A percentile compares a stretch with the other conserved stretches of the same genome.
Evolutionary conservation across 2,329 filamentous ascomycete genomes (phyloP).

Genomic region (Torrubiella hemipterigena): DNA sequence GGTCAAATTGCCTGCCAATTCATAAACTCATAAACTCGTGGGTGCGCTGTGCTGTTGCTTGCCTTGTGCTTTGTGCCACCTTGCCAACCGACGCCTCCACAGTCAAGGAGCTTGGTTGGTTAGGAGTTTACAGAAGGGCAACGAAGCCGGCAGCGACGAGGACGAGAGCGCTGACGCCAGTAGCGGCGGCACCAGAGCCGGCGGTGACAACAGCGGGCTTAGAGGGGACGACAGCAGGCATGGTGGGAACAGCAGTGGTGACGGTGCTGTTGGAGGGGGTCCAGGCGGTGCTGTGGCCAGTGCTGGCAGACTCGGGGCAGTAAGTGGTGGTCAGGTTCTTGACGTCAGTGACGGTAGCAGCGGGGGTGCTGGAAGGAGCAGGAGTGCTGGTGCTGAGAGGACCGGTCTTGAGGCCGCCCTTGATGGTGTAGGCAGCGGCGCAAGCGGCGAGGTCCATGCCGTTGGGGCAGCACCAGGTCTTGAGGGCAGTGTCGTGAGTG

Average conservation of each 20-base stretch:
- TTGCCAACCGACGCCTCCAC: conserved; percentile 12
- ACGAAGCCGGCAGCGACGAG: conserved; percentile 21
- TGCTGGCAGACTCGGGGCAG: conserved; percentile 13
- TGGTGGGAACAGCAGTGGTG: conserved; percentile 12
- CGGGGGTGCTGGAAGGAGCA: conserved; percentile 13
- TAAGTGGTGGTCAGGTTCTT: conserved; percentile 14
- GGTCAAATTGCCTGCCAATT: conserved; percentile 3
- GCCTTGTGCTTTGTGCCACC: conserved; percentile 4
- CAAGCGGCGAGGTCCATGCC: conserved; percentile 40
- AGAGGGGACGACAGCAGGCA: conserved; percentile 11
- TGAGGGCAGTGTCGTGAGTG: conserved; percentile 34
- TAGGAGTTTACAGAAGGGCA: conserved; percentile 18
- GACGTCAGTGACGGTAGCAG: conserved; percentile 9
- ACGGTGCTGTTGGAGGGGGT: conserved; percentile 20
- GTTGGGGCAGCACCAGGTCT: conserved; percentile 51
- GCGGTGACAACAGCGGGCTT: conserved; percentile 10
- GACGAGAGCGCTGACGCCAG: conserved; percentile 23
- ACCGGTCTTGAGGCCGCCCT: conserved; percentile 29
- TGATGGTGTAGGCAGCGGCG: conserved; percentile 38
- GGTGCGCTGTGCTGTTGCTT: conserved; percentile 13
- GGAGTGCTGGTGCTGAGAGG: conserved; percentile 18
- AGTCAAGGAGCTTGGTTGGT: conserved; percentile 11
- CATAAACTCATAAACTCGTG: conserved; percentile 22
- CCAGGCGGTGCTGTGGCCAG: conserved; percentile 16
- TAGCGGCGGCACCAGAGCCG: conserved; percentile 16